Percentiles rank a stretch among this genome's conserved stretches.
These are phyloP conservation scores for Ambispora gerdemannii DNA, from an alignment of 192 early-diverging fungal species.

Conservation along the genomic window DNA sequence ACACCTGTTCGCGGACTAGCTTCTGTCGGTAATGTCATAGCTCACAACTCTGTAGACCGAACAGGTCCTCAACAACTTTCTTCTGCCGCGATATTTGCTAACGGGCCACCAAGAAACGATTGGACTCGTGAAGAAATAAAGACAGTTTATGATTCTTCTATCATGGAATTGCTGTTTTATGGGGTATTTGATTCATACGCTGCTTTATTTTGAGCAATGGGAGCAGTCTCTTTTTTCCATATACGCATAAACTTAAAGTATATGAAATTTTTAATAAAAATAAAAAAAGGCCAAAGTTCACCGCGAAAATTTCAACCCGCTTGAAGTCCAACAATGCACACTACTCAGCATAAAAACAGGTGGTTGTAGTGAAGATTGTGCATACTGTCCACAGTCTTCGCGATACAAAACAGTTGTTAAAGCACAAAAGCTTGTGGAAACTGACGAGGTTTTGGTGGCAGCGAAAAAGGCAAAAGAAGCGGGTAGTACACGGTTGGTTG, in stretches of 20 bases:
- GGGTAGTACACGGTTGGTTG: constrained; percentile 59
- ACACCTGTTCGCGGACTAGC: constrained; percentile 6
- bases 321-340: constrained; percentile 77
- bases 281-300: constrained; percentile 67
- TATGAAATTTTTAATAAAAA: not conserved
- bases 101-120: constrained; percentile 55
- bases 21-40: not conserved
- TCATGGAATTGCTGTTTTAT: constrained; percentile 74
- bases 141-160: constrained; percentile 70
- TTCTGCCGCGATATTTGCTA: constrained; percentile 48
- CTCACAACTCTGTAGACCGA: too few species aligned
- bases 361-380: constrained; percentile 80
- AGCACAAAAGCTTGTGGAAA: constrained; percentile 66
- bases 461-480: constrained; percentile 73
- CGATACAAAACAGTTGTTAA: constrained; percentile 66
- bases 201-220: too few species aligned
- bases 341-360: constrained; percentile 80
- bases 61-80: constrained; percentile 36
- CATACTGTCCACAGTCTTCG: constrained; percentile 80
- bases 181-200: too few species aligned
- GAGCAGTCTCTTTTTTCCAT: too few species aligned
- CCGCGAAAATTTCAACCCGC: constrained; percentile 63
- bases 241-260: not conserved
- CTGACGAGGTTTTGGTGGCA: constrained; percentile 65
- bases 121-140: constrained; percentile 74